These are phyloP conservation scores for Cairneyella variabilis DNA, from an alignment of 495 filamentous ascomycete genomes.

Conservation along the genomic window DNA sequence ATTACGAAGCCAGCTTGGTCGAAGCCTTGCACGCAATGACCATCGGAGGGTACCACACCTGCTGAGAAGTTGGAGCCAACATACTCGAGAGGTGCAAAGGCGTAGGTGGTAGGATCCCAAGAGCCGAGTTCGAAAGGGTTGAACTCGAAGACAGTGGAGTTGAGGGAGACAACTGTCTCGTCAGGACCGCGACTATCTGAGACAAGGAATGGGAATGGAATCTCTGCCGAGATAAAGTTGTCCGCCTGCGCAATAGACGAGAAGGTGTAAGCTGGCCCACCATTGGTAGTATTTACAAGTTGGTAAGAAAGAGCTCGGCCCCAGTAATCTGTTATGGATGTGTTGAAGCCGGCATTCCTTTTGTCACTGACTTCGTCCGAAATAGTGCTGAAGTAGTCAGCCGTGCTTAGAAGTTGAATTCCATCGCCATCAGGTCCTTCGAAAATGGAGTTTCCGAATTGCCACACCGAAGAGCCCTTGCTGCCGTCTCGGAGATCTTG, in stretches of 20 bases:
- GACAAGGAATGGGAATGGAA: conserved; percentile 81
- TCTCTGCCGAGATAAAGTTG: conserved; percentile 63
- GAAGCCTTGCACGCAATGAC: conserved; percentile 68
- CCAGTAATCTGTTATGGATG: conserved; percentile 88
- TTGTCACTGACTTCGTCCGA: conserved; percentile 60
- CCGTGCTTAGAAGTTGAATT: conserved; percentile 47
- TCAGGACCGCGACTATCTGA: conserved; percentile 69
- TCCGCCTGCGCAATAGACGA: conserved; percentile 74
- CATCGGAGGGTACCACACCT: conserved; percentile 47
- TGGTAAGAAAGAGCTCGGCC: conserved; percentile 76
- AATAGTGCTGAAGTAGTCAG: conserved; percentile 65
- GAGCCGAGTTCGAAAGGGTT: conserved; percentile 85
- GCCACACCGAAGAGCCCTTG: conserved; percentile 59
- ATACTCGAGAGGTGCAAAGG: conserved; percentile 71
- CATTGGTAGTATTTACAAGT: conserved; percentile 71
- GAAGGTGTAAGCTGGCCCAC: conserved; percentile 79
- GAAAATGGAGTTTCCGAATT: conserved; percentile 76
- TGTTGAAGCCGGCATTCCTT: conserved; percentile 65
- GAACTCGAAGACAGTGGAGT: conserved; percentile 83
- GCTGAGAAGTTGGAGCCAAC: conserved; percentile 74
- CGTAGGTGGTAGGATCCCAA: conserved; percentile 76
- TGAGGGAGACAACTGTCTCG: conserved; percentile 60
- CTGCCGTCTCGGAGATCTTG: conserved; percentile 53
- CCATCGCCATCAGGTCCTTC: conserved; percentile 50
- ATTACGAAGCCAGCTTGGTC: conserved; percentile 85